Base-by-base conservation (phyloP, 2,329 filamentous ascomycete species). In the Ilyonectria mors-panacis region DNA sequence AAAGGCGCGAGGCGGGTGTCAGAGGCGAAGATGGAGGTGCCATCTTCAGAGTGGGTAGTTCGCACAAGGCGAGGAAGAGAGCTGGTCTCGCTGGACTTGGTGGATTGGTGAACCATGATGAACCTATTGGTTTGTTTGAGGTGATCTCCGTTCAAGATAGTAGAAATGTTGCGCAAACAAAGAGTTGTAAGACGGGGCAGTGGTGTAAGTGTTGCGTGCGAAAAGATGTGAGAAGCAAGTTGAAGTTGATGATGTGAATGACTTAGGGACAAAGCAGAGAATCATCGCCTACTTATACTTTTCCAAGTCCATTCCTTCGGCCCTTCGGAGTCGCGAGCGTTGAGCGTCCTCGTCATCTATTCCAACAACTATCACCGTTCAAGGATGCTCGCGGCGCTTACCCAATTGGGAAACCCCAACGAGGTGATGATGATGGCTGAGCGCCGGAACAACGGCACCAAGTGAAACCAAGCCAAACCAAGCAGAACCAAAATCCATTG, bases 21-120 rank as follows among this genome's bases (percentile, higher is more conserved):
- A 0, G 72, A 66, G 5, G 62, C 65, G 70, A 82, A 79, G 57
- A 80, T 68, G 21, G 81, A 79, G 12, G 65, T 74, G 19, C 80
- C 80, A 50, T 76, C 69, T 13, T 69, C 53, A 15, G 66, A 65
- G 72, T 81, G 77, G 9, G 71, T 67, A 6, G 79, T 80, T 54
- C 74, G 65, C 23, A 81, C 73, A 9, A 81, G 58, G 28, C 78
- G 78, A 13, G 77, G 71, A 35, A 44, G 28, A 33, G 19, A 53
- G 33, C 15, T 50, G 19, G 17, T n/a, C 28, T 26, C 35, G 19
- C 39, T 57, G 17, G 59, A 55, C 33, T 28, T 35, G 9, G 12
- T 26, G 15, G 15, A 33, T 23, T 51, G 48, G 4, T 51, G 48
- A 12, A 33, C 17, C 57, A 66, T 68, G 19, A 26, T 65, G 23